Evolutionary conservation across 768 basidiomycete species (phyloP).

Genomic region (Agaricus subrufescens): DNA sequence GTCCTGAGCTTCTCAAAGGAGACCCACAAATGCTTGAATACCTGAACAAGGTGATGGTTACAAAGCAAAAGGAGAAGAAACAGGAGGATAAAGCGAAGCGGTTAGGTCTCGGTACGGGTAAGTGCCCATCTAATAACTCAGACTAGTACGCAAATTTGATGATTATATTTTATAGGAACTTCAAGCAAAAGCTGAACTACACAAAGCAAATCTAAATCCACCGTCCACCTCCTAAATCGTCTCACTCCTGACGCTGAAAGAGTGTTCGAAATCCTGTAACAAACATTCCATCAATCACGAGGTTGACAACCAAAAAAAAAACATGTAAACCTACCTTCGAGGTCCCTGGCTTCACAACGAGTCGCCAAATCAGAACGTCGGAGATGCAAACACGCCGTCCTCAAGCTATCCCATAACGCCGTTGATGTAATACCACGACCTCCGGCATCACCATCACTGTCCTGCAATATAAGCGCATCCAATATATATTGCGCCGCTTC

Average conservation of each 20-base stretch:
- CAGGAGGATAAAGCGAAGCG: slow-evolving; percentile 14
- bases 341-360: slow-evolving; percentile 67
- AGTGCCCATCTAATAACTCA: background rate
- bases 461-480: slow-evolving; percentile 86
- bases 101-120: slow-evolving; percentile 14
- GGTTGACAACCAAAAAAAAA: background rate
- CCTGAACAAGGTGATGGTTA: slow-evolving; percentile 15
- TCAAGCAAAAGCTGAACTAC: background rate
- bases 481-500: slow-evolving; percentile 86
- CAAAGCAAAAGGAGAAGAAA: slow-evolving; percentile 17
- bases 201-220: background rate
- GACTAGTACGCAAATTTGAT: background rate
- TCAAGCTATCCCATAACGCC: slow-evolving; percentile 85
- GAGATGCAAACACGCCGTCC: slow-evolving; percentile 78
- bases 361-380: slow-evolving; percentile 72
- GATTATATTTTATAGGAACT: slow-evolving; percentile 3
- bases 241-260: background rate
- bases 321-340: slow-evolving; percentile 41
- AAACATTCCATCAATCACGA: background rate
- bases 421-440: slow-evolving; percentile 70
- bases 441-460: slow-evolving; percentile 60
- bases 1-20: slow-evolving; percentile 22
- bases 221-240: background rate
- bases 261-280: background rate
- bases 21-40: slow-evolving; percentile 25